phyloP scores from a whole-genome alignment of 148 eudicot genomes.

The Rhododendron griersonianum region DNA sequence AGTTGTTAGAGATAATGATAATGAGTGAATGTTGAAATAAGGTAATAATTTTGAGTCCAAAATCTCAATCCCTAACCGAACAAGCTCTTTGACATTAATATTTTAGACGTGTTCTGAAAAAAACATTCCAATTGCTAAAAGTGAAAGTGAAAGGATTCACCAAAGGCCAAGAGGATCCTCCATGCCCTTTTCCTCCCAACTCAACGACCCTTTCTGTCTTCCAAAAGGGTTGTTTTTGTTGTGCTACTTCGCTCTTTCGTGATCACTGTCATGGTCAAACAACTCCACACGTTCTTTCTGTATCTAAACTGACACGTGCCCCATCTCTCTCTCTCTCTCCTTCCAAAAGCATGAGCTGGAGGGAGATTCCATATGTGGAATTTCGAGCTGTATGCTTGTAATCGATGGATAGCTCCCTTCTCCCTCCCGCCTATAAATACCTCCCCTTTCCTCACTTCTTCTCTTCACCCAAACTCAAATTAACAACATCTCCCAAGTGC shows the following conservation, averaged over 20 bases:
- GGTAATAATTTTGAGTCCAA: too few relatives aligned
- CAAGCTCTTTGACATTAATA: too few relatives aligned
- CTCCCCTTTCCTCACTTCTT: slow-evolving; percentile 6
- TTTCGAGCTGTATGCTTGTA: slow-evolving; percentile 52
- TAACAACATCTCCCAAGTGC: not conserved
- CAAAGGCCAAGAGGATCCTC: not conserved
- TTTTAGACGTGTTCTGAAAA: too few relatives aligned
- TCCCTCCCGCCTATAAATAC: slow-evolving; percentile 27
- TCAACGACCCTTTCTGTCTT: not conserved
- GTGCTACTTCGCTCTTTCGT: not conserved
- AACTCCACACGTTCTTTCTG: not conserved
- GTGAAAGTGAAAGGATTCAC: not conserved
- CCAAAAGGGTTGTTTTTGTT: not conserved
- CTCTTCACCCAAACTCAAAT: slow-evolving; percentile 11
- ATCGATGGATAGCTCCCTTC: slow-evolving; percentile 17
- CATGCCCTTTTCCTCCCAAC: not conserved
- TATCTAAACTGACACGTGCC: slow-evolving; percentile 11
- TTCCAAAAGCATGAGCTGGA: slow-evolving; percentile 52
- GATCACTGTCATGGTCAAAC: slow-evolving; percentile 1
- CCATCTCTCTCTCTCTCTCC: not conserved
- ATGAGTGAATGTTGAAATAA: too few relatives aligned
- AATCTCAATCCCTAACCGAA: too few relatives aligned
- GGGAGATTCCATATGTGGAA: slow-evolving; percentile 54
- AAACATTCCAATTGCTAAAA: too few relatives aligned
- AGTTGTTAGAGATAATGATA: too few relatives aligned